A percentile compares a stretch with the other conserved stretches of the same genome.
These are phyloP conservation scores for Grosmannia huntii DNA, from an alignment of 2,329 filamentous ascomycete species.

Conservation along the genomic window DNA sequence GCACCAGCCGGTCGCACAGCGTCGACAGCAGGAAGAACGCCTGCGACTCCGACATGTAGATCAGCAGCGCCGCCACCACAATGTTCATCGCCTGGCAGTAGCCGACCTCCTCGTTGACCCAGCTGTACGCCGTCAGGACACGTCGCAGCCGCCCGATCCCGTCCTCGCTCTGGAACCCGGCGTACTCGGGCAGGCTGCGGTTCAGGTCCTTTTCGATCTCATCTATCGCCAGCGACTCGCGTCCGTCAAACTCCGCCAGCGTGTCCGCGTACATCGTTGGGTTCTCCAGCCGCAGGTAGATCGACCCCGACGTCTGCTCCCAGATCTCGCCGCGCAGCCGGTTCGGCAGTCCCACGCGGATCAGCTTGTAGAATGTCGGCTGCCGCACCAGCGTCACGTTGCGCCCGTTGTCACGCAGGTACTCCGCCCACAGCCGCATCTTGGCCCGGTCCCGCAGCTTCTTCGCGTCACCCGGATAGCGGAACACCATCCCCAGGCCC, in stretches of 20 bases:
- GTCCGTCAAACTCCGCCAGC: conserved; percentile 66
- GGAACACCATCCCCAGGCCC: conserved; percentile 81
- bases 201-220: conserved; percentile 99
- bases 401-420: conserved; percentile 85
- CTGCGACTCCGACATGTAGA: conserved; percentile 95
- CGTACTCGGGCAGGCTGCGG: conserved; percentile 89
- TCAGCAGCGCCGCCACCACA: conserved; percentile 90
- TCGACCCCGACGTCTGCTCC: conserved; percentile 86
- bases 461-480: conserved; percentile 87
- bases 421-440: conserved; percentile 96
- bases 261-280: conserved; percentile 78
- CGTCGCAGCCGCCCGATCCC: conserved; percentile 81
- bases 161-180: conserved; percentile 91
- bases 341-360: conserved; percentile 89
- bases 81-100: conserved; percentile 99
- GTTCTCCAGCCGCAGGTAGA: conserved; percentile 77
- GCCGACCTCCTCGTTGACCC: conserved; percentile 88
- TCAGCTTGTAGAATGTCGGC: conserved; percentile 94
- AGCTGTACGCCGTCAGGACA: conserved; percentile 93
- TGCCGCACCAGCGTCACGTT: conserved; percentile 88
- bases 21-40: conserved; percentile 90
- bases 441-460: conserved; percentile 92
- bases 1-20: conserved; percentile 82
- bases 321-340: conserved; percentile 86
- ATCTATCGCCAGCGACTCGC: conserved; percentile 88